Evolutionary conservation across 768 basidiomycete genomes (phyloP), one percentile per base, ranked within the genome.

Genomic region (Agrocybe chaxingu): DNA sequence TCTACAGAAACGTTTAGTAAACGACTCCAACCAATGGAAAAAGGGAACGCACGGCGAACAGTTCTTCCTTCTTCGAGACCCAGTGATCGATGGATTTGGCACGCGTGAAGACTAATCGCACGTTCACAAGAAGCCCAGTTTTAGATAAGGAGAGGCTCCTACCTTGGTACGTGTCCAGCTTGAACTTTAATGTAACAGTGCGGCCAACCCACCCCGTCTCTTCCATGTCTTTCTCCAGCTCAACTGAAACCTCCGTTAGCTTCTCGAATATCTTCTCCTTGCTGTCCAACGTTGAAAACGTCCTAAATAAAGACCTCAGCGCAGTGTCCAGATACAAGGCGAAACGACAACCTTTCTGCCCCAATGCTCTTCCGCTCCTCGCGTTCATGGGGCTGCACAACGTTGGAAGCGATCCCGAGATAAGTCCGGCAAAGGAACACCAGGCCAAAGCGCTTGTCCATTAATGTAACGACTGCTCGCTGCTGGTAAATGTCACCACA

Each of bases 321-420:
- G 30, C 4, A n/a, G 42, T n/a, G 42, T 45, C 8, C 42, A 13
- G 36, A 1, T 30, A 34, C 42, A 42, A 47, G 24, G 47, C 3
- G 16, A 44, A 19, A 43, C 33, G 16, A 54, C 37, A 58, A 91
- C 89, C 89, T 74, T 72, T 99, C 97, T 30, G 87, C 82, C 1
- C 97, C 96, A 33, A 98, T 91, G 53, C 91, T 93, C 71, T 95
- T 98, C 43, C 88, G 74, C 58, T 92, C 92, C 53, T 92, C 89
- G 54, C 96, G 74, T 53, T 75, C 76, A 41, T 81, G 73, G 4
- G 92, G 86, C 49, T 84, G 73, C 29, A 98, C 92, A 8, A 79
- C 68, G 57, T 93, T 98, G 1, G 87, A 89, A 1, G 87, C 85
- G 35, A 98, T 82, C 1, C 97, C 97, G 8, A 98, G 82, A 66